Base-by-base conservation (phyloP, 371 early-diverging fungal species). In the Mucor indicus region DNA sequence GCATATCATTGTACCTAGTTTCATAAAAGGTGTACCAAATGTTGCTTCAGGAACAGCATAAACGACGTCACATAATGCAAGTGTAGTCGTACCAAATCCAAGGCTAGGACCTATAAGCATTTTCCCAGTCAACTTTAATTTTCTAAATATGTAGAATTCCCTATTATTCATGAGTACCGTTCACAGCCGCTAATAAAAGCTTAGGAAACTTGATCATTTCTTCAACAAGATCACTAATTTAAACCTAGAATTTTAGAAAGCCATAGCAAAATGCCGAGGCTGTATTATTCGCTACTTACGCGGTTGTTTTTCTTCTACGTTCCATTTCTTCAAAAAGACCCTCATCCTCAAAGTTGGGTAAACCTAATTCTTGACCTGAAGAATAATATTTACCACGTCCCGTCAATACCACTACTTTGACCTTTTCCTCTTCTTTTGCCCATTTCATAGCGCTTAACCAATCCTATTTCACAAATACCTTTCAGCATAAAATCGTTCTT, bases 1-100 rank as follows among this genome's bases (percentile, higher is more conserved):
- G n/a, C n/a, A n/a, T n/a, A n/a, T n/a, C n/a, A 36, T n/a, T 27
- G 50, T 60, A 60, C 60, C 84, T 12, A 84, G 60, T 45, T 81
- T 72, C 86, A 86, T 86, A 50, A 86, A 86, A 12, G 86, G 86
- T n/a, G 84, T 83, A 22, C 50, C 60, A 55, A 83, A 85, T 8
- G 80, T 82, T 4, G 85, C 81, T 30, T 79, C 67, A 32, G 82
- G 81, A 7, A 75, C 72, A 1, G 84, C 47, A 45, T 85, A 84
- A 19, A 89, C 75, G 24, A 86, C 75, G 67, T 89, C 89, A 51
- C 80, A 85, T 11, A 86, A 78, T 5, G 81, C 83, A 25, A 81
- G 50, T 4, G 82, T 75, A 3, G 89, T 87, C 29, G 75, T 78
- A 30, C 77, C 88, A 55, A 85, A 85, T 22, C 88, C 88, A 44